Conservation (phyloP, 768 basidiomycete genomes). For the Coprinellus aureogranulatus region DNA sequence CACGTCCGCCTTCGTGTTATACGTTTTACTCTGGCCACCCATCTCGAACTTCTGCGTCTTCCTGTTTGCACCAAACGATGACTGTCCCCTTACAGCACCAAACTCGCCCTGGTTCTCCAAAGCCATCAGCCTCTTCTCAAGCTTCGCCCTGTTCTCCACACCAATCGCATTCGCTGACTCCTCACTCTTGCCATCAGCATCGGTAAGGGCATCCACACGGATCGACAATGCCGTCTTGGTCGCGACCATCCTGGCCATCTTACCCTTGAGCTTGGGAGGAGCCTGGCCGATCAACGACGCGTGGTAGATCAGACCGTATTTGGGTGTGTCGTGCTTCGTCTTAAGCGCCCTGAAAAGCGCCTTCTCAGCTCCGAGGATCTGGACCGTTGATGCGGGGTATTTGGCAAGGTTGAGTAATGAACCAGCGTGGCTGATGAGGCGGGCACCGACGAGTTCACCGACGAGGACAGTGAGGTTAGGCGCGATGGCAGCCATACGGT, state of each 20-base stretch:
- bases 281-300: conserved; percentile 96
- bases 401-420: conserved; percentile 93
- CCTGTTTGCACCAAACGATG: conserved; percentile 45
- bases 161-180: conserved; percentile 81
- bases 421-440: conserved; percentile 93
- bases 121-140: conserved; percentile 88
- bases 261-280: conserved; percentile 96
- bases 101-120: conserved; percentile 82
- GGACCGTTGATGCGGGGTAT: conserved; percentile 97
- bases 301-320: conserved; percentile 99
- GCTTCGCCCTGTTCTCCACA: conserved; percentile 89
- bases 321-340: conserved; percentile 98
- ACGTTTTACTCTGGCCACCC: conserved; percentile 73
- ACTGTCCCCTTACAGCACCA: conserved; percentile 66
- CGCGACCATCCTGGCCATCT: conserved; percentile 99
- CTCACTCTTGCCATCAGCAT: conserved; percentile 87
- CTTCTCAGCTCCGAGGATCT: conserved; percentile 98
- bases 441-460: conserved; percentile 89
- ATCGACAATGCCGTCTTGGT: conserved; percentile 97
- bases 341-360: conserved; percentile 96
- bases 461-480: conserved; percentile 93
- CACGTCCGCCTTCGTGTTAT: conserved; percentile 84
- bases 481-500: conserved; percentile 97
- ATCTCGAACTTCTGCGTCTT: conserved; percentile 82
- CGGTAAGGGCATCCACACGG: conserved; percentile 95